Evolutionary conservation across 2,329 filamentous ascomycete genomes (phyloP), one percentile per base, ranked within the genome.

Genomic region (Malbranchea cinnamomea): DNA sequence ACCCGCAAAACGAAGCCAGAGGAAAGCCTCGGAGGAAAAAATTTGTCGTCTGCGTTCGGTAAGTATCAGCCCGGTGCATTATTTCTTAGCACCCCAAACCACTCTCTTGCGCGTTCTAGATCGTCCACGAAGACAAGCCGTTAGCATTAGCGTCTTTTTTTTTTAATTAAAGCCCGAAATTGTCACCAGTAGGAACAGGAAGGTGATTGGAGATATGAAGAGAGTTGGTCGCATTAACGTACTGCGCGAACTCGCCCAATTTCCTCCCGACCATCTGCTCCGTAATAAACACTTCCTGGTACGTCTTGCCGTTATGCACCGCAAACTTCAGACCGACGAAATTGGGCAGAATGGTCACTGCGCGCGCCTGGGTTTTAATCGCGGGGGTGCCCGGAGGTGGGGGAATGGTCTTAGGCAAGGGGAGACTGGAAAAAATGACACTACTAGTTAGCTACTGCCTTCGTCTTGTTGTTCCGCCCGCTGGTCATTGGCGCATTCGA

Each of bases 221-320:
- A n/a, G n/a, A n/a, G n/a, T n/a, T n/a, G n/a, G n/a, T n/a, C n/a
- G n/a, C n/a, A n/a, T n/a, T n/a, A n/a, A 72, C 82, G 48, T 70
- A 93, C 84, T 72, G 64, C 38, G 83, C 75, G 54, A 93, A 94
- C 59, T 94, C 85, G 45, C 85, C 85, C 43, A 94, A 66, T 60
- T 93, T 94, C 57, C 89, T 79, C 31, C 85, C 85, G 28, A 94
- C 85, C 85, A 94, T 94, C 48, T 93, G 81, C 53, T 93, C 85
- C 10, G 84, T 92, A 39, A 94, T 79, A 41, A 66, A 68, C 32
- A 93, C 67, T 43, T 89, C 80, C 44, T 77, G 61, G 56, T 93
- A 93, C 18, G 68, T 69, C 62, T 89, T 92, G 47, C 85, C 85
- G 53, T 93, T 92, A 62, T 94, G 78, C 36, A 94, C 71, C 56